These are phyloP conservation scores for Mitragyna speciosa DNA, from an alignment of 257 asterid genomes.

Conservation along the genomic window DNA sequence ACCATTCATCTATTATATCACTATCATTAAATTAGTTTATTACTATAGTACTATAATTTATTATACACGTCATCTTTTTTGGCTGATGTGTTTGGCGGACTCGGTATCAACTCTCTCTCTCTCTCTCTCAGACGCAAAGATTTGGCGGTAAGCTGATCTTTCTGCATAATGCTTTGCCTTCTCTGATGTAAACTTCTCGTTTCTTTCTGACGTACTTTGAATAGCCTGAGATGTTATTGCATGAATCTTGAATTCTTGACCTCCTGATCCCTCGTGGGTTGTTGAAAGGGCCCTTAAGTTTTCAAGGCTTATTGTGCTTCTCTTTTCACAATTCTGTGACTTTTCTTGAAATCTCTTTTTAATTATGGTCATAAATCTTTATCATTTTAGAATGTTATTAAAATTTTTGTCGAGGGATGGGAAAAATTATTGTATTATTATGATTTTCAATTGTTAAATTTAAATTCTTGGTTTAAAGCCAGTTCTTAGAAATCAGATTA, in stretches of 20 bases:
- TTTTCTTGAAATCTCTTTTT: slow-evolving; percentile 13
- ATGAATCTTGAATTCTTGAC: slow-evolving; percentile 24
- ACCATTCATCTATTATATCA: neutral
- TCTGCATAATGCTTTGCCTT: slow-evolving; percentile 32
- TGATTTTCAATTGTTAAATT: neutral
- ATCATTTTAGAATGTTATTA: neutral
- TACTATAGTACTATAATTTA: neutral
- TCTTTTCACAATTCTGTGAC: neutral
- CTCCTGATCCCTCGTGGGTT: slow-evolving; percentile 30
- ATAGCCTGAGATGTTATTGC: slow-evolving; percentile 5
- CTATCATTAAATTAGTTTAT: neutral
- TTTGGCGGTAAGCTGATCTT: slow-evolving; percentile 61
- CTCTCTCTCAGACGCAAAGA: slow-evolving; percentile 33
- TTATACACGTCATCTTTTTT: slow-evolving; percentile 10
- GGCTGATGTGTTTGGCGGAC: slow-evolving; percentile 31
- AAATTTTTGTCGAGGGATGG: neutral
- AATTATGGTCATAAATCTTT: neutral
- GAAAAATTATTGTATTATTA: neutral
- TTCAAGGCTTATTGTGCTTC: neutral
- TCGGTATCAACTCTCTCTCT: no score
- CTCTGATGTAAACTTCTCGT: neutral
- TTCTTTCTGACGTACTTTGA: neutral
- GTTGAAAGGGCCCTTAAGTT: slow-evolving; percentile 21
- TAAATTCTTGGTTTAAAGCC: neutral
- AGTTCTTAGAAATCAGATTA: neutral